A percentile compares a stretch with the other conserved stretches of the same genome.
Conservation (phyloP, 768 basidiomycete species). For the Omphalotus guepiniiformis region DNA sequence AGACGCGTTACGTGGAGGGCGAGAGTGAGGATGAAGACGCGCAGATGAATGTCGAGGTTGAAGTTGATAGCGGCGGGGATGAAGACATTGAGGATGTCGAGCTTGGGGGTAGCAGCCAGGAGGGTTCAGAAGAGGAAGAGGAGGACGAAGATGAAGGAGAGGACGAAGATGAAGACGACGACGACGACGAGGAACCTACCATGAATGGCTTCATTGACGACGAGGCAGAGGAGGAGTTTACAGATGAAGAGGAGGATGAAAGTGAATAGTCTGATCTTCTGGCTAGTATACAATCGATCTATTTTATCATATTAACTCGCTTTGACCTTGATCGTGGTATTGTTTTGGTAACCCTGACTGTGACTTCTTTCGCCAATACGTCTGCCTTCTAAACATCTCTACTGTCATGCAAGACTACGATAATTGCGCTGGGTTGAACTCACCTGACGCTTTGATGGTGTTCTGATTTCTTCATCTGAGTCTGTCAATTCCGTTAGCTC, state of each 20-base stretch:
- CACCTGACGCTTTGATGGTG: not conserved
- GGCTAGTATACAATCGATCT: not conserved
- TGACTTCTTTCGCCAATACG: not conserved
- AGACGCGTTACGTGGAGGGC: conserved; percentile 9
- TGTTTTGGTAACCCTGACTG: not conserved
- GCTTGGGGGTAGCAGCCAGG: conserved; percentile 9
- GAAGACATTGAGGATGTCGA: conserved; percentile 10
- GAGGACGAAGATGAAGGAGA: not conserved
- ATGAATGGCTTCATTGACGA: conserved; percentile 34
- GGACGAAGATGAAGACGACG: conserved; percentile 6
- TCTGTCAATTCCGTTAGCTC: conserved; percentile 20
- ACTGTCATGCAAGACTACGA: conserved; percentile 6
- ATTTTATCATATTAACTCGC: not conserved
- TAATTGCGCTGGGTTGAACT: conserved; percentile 3
- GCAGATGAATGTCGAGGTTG: conserved; percentile 9
- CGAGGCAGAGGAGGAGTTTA: conserved; percentile 31
- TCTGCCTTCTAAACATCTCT: not conserved
- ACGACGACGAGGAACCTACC: conserved; percentile 17
- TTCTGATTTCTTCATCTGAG: conserved; percentile 13
- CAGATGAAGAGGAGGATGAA: conserved; percentile 32
- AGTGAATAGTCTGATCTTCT: conserved; percentile 26
- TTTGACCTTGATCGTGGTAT: not conserved
- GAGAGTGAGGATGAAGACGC: conserved; percentile 9
- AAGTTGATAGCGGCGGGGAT: conserved; percentile 4
- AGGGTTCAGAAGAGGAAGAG: conserved; percentile 4